phyloP scores from a whole-genome alignment of 1,284 basidiomycete species.

The Sporisorium reilianum region DNA sequence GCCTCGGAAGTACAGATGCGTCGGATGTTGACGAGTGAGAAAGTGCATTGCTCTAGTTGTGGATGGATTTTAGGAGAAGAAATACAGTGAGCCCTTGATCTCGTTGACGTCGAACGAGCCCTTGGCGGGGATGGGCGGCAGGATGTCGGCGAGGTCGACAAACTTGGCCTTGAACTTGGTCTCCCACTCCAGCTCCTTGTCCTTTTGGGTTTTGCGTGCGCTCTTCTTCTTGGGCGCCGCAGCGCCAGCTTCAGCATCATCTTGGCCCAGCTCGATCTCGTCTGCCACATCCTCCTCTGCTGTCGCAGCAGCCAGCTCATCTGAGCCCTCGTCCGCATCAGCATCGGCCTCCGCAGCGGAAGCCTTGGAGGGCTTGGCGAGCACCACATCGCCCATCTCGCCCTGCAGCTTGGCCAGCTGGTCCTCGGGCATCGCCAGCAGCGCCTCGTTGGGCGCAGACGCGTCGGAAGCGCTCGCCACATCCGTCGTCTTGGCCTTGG shows the following conservation, averaged over 20 bases:
- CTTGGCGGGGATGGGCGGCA: conserved; percentile 86
- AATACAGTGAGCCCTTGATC: conserved; percentile 73
- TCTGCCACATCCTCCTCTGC: conserved; percentile 13
- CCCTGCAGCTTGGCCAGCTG: conserved; percentile 37
- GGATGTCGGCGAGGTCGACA: conserved; percentile 79
- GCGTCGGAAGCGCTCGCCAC: conserved; percentile 5
- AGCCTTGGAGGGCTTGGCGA: conserved; percentile 24
- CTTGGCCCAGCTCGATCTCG: conserved; percentile 21
- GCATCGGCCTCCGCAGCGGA: conserved; percentile 10
- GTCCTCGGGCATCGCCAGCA: conserved; percentile 38
- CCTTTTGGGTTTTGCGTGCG: conserved; percentile 16
- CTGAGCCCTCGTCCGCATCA: conserved; percentile 24
- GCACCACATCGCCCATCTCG: conserved; percentile 25
- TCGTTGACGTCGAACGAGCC: conserved; percentile 88
- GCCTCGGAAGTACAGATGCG: too few species aligned
- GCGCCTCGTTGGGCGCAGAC: conserved; percentile 25
- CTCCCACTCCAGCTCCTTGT: conserved; percentile 38
- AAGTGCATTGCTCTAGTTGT: too few species aligned
- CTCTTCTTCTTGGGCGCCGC: conserved; percentile 13
- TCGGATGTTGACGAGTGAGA: too few species aligned
- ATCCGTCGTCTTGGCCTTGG: conserved; percentile 12
- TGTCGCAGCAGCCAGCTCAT: conserved; percentile 18
- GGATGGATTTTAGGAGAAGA: conserved; percentile 66
- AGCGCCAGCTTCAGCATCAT: conserved; percentile 3
- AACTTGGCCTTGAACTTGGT: conserved; percentile 72